phyloP scores from a whole-genome alignment of 1,284 basidiomycete genomes.

The Leucoagaricus sp. region DNA sequence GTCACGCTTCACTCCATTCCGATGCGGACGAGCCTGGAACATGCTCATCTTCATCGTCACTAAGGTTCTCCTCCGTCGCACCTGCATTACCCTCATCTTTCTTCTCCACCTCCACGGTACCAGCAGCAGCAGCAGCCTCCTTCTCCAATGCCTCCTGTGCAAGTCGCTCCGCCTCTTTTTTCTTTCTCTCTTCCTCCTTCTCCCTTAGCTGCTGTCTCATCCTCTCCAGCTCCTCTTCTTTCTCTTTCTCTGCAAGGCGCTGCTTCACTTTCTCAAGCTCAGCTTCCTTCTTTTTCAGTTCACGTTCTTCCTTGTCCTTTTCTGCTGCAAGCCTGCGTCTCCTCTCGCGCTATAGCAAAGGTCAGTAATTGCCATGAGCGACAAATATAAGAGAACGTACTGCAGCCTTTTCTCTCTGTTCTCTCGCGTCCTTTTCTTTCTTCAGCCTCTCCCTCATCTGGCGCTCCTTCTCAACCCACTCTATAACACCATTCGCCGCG shows the following conservation, averaged over 20 bases:
- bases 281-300: conserved; percentile 48
- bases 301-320: conserved; percentile 50
- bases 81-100: conserved; percentile 22
- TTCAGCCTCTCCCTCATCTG: conserved; percentile 68
- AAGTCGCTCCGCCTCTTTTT: conserved; percentile 30
- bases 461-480: conserved; percentile 73
- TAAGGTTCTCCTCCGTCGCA: conserved; percentile 18
- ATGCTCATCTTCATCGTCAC: conserved; percentile 17
- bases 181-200: conserved; percentile 44
- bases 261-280: conserved; percentile 51
- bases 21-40: conserved; percentile 14
- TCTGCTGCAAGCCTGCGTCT: conserved; percentile 49
- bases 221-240: conserved; percentile 49
- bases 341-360: conserved; percentile 53
- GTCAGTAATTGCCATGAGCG: not conserved
- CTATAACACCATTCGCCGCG: conserved; percentile 61
- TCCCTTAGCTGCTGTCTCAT: conserved; percentile 45
- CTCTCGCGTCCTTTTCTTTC: conserved; percentile 69
- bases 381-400: conserved; percentile 38
- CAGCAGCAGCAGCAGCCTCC: conserved; percentile 31
- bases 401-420: conserved; percentile 56
- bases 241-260: conserved; percentile 50
- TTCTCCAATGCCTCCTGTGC: conserved; percentile 31
- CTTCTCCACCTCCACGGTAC: conserved; percentile 29
- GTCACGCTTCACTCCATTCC: conserved; percentile 27